A percentile compares a stretch with the other conserved stretches of the same genome.
These are phyloP conservation scores for Penicillium angulare DNA, from an alignment of 495 filamentous ascomycete species.

Conservation along the genomic window DNA sequence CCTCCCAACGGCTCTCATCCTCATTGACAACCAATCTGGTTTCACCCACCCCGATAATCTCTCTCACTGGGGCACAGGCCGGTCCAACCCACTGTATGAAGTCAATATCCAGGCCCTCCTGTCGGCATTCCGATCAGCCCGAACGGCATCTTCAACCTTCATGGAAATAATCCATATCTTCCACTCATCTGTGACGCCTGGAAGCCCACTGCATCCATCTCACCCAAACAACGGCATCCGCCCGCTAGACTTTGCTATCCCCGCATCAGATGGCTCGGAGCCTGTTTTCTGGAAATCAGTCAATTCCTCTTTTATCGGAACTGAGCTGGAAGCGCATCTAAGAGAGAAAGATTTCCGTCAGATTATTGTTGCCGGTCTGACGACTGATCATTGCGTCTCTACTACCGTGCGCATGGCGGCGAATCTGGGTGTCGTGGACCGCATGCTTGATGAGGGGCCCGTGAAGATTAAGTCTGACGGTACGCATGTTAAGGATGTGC, in stretches of 20 bases:
- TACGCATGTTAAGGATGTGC: constrained; percentile 14
- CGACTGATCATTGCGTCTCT: constrained; percentile 52
- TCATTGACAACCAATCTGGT: constrained; percentile 59
- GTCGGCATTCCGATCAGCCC: constrained; percentile 37
- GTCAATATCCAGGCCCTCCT: constrained; percentile 41
- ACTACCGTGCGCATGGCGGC: constrained; percentile 50
- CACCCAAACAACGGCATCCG: constrained; percentile 27
- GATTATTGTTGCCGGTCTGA: constrained; percentile 43
- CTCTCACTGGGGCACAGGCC: constrained; percentile 38
- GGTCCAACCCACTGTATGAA: constrained; percentile 48
- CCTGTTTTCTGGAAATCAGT: constrained; percentile 45
- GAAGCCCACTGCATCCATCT: constrained; percentile 32
- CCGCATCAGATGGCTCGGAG: constrained; percentile 40
- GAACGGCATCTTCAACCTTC: constrained; percentile 10
- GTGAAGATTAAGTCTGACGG: constrained; percentile 21
- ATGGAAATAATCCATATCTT: constrained; percentile 47
- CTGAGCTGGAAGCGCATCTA: constrained; percentile 39
- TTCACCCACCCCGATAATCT: constrained; percentile 39
- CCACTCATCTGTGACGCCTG: constrained; percentile 39
- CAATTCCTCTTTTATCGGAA: constrained; percentile 50
- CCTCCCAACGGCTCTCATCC: constrained; percentile 48
- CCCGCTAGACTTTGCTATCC: constrained; percentile 39
- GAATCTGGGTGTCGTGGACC: constrained; percentile 45
- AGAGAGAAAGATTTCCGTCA: constrained; percentile 33
- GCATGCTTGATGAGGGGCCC: constrained; percentile 16